A percentile compares a stretch with the other conserved stretches of the same genome.
These are phyloP conservation scores for Inga laurina DNA, from an alignment of 306 rosid species.

Conservation along the genomic window DNA sequence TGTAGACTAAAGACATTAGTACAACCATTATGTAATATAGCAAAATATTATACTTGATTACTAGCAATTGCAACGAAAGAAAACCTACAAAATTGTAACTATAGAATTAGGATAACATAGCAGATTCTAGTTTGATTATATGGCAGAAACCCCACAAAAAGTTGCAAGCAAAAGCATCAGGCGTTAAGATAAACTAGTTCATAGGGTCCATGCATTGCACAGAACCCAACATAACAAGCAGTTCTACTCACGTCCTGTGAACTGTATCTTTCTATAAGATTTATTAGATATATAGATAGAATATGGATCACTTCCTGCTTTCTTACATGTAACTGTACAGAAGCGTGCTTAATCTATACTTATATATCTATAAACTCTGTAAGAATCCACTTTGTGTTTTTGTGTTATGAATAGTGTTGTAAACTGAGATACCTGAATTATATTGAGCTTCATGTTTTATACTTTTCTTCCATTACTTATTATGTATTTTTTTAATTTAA, in stretches of 20 bases:
- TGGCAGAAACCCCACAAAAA: background rate
- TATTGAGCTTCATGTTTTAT: background rate
- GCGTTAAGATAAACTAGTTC: background rate
- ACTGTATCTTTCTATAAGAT: background rate
- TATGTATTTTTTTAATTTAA: background rate
- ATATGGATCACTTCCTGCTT: background rate
- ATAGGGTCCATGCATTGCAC: background rate
- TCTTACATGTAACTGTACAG: background rate
- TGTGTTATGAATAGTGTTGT: background rate
- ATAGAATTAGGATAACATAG: background rate
- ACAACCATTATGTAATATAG: conserved; percentile 40
- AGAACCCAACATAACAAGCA: background rate
- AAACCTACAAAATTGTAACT: conserved; percentile 10
- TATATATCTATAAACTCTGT: background rate
- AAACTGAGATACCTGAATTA: background rate
- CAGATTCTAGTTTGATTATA: background rate
- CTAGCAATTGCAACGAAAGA: conserved; percentile 18
- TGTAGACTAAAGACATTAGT: conserved; percentile 86
- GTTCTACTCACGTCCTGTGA: background rate
- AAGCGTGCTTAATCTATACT: background rate
- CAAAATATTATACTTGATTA: conserved; percentile 7
- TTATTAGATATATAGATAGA: background rate
- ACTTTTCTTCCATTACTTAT: background rate
- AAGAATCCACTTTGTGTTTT: background rate
- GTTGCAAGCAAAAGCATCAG: background rate